phyloP scores from a whole-genome alignment of 768 basidiomycete species.

The Podaxis mareebaensis region DNA sequence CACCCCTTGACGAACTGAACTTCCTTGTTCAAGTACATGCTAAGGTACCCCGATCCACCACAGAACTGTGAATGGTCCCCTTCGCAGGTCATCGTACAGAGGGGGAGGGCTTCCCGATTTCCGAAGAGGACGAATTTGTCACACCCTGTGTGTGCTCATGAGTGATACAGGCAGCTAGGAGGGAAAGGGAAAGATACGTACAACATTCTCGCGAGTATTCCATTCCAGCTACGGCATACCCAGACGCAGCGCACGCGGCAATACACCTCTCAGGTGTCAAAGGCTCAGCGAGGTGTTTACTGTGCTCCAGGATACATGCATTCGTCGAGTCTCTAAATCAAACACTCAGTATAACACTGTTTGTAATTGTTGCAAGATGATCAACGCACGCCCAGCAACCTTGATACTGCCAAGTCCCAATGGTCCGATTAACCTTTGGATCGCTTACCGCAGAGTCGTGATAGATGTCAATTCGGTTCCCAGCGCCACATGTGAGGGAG shows the following conservation, averaged over 20 bases:
- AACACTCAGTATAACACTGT: not conserved
- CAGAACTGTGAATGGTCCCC: not conserved
- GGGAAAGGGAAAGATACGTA: not conserved
- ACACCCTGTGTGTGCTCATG: not conserved
- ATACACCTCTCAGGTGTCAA: not conserved
- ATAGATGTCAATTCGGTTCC: slow-evolving; percentile 43
- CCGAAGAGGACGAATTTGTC: not conserved
- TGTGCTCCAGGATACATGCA: not conserved
- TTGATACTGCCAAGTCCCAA: slow-evolving; percentile 47
- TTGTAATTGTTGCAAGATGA: not conserved
- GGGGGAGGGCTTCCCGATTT: not conserved
- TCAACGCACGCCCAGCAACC: slow-evolving; percentile 39
- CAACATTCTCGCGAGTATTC: not conserved
- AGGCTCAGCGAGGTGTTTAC: not conserved
- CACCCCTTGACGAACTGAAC: too few species aligned
- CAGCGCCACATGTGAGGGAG: slow-evolving; percentile 44
- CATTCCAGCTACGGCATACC: not conserved
- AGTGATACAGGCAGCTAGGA: not conserved
- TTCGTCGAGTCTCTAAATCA: not conserved
- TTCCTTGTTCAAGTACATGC: not conserved
- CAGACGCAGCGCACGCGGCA: not conserved
- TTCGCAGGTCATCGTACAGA: not conserved
- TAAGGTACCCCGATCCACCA: not conserved
- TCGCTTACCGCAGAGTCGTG: slow-evolving; percentile 38
- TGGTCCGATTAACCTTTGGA: slow-evolving; percentile 37